phyloP scores from a whole-genome alignment of 2,329 filamentous ascomycete species.

The Diaporthe sp. region DNA sequence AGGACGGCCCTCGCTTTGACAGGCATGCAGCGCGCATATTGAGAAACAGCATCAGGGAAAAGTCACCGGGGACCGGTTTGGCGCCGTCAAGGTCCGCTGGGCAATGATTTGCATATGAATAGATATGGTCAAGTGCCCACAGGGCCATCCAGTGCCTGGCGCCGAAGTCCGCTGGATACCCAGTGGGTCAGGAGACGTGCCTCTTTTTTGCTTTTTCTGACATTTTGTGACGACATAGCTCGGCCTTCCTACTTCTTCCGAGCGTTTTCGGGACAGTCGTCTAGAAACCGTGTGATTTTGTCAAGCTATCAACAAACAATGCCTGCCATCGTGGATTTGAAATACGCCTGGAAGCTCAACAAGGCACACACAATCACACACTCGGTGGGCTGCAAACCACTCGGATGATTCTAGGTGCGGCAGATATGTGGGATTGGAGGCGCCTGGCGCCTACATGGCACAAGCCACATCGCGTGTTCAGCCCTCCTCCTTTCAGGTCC shows the following conservation, averaged over 20 bases:
- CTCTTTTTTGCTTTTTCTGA: constrained; percentile 14
- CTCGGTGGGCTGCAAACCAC: background rate
- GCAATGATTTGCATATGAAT: constrained; percentile 32
- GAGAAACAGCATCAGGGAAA: constrained; percentile 13
- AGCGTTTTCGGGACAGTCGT: constrained; percentile 25
- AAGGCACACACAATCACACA: background rate
- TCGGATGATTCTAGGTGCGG: constrained; percentile 18
- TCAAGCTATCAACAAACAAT: constrained; percentile 5
- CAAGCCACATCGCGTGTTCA: constrained; percentile 43
- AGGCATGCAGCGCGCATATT: constrained; percentile 11
- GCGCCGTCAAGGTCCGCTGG: constrained; percentile 13
- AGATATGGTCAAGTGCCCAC: constrained; percentile 16
- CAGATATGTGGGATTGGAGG: constrained; percentile 18
- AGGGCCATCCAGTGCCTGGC: background rate
- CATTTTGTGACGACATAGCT: constrained; percentile 11
- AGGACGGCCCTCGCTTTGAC: constrained; percentile 12
- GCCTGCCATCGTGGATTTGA: constrained; percentile 9
- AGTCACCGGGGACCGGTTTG: background rate
- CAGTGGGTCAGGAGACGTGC: constrained; percentile 29
- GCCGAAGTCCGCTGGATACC: constrained; percentile 26
- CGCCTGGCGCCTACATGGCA: constrained; percentile 35
- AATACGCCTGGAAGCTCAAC: background rate
- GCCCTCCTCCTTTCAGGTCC: constrained; percentile 33
- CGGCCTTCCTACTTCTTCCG: constrained; percentile 29
- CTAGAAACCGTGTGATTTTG: background rate